phyloP scores from a whole-genome alignment of 2,329 filamentous ascomycete species.

The Venturia asperata region DNA sequence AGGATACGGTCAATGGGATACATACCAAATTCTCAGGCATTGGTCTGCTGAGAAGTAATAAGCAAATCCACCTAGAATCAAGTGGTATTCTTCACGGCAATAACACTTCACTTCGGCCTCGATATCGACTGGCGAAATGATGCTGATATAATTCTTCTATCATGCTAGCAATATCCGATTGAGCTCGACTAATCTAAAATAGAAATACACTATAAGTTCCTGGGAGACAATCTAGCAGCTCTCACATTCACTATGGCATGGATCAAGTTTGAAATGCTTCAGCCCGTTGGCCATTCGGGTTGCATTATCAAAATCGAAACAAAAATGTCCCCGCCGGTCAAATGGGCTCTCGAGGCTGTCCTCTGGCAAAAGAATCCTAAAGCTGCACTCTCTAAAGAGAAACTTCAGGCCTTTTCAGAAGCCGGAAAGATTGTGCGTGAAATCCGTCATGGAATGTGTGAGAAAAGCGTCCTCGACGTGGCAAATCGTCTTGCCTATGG shows the following conservation, averaged over 20 bases:
- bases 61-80: slow-evolving; percentile 24
- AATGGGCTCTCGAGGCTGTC: slow-evolving; percentile 10
- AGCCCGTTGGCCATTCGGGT: slow-evolving; percentile 7
- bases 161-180: not conserved
- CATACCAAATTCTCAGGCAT: slow-evolving; percentile 12
- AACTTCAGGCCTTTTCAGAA: not conserved
- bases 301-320: not conserved
- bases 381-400: not conserved
- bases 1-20: not conserved
- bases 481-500: not conserved
- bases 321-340: not conserved
- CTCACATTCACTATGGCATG: slow-evolving; percentile 16
- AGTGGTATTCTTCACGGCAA: slow-evolving; percentile 25
- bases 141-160: not conserved
- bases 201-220: slow-evolving; percentile 11
- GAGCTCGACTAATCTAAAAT: too few species aligned
- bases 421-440: not conserved
- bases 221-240: not conserved
- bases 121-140: not conserved
- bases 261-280: slow-evolving; percentile 11
- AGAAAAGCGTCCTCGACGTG: not conserved
- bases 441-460: too few species aligned
- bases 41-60: slow-evolving; percentile 21
- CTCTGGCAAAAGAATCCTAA: not conserved
- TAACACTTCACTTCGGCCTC: slow-evolving; percentile 23